Evolutionary conservation across 2,329 filamentous ascomycete species (phyloP), one percentile per base, ranked within the genome.

Genomic region (Didymellaceae sp.): DNA sequence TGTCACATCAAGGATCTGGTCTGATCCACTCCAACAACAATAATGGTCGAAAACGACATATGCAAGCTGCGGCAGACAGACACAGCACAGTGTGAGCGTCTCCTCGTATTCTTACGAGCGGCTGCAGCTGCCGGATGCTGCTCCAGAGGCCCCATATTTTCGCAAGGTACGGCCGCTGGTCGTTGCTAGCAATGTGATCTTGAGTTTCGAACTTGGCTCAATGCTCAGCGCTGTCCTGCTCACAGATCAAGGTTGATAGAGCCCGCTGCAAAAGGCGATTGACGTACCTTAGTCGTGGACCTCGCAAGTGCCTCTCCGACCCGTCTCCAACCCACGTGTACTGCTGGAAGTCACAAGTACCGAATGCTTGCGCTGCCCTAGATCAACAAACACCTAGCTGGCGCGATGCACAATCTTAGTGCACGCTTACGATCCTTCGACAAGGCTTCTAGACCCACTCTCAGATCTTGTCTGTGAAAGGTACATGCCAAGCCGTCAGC

Each of bases 291-390:
- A n/a, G n/a, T 38, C 10, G 7, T 20, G 4, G 24, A 3, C n/a
- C 14, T 28, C 26, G 11, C 26, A 28, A n/a, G 26, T 13, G 10
- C 25, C 32, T 35, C 38, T 48, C 9, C 30, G 42, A 38, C 31
- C 37, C 20, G 31, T 48, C 45, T 45, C 21, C 31, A 31, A 41
- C 37, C 37, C 35, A 45, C 25, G 45, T 48, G 46, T 42, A 31
- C 21, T 14, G 13, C 7, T 28, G 31, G 22, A 21, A 14, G 37
- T 24, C 37, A 35, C 24, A 34, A 9, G 6, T 13, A 24, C 33
- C n/a, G 13, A 45, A 34, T n/a, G 40, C 34, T 22, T 21, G 35
- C 40, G 20, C 41, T 21, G 31, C 30, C 31, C 31, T 45, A 11
- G 41, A 40, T 34, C 28, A 11, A 20, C 35, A 41, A 10, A 18